These are phyloP conservation scores for Mallotus repandus DNA, from an alignment of 441 rosid genomes.

Conservation along the genomic window DNA sequence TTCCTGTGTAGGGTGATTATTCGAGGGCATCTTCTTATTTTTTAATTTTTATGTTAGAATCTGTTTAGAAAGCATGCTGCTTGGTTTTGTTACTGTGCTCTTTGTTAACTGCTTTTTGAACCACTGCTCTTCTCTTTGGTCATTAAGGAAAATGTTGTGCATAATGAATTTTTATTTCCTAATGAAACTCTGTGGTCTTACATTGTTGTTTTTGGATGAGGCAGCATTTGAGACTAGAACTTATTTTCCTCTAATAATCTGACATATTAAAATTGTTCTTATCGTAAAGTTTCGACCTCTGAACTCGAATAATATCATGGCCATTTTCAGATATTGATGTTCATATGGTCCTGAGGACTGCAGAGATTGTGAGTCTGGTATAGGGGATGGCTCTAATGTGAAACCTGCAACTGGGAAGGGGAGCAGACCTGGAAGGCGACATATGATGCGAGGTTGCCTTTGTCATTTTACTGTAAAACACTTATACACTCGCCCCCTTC, in stretches of 20 bases:
- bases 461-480: slow-evolving; percentile 63
- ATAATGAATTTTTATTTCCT: not conserved
- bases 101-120: too few relatives aligned
- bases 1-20: too few relatives aligned
- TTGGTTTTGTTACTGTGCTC: too few relatives aligned
- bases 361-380: slow-evolving; percentile 39
- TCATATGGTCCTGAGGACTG: slow-evolving; percentile 62
- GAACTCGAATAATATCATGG: not conserved
- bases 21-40: too few relatives aligned
- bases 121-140: not conserved
- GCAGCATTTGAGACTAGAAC: not conserved
- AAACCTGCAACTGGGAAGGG: slow-evolving; percentile 53
- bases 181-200: not conserved
- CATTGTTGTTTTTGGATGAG: not conserved
- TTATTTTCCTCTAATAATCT: not conserved
- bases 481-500: slow-evolving; percentile 39
- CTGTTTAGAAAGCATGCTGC: too few relatives aligned
- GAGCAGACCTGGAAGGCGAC: slow-evolving; percentile 55
- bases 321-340: slow-evolving; percentile 54
- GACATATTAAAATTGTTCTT: not conserved
- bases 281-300: not conserved
- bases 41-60: too few relatives aligned
- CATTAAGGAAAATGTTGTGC: slow-evolving; percentile 1
- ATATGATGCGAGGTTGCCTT: slow-evolving; percentile 61
- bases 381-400: slow-evolving; percentile 35